Conservation (phyloP, 208 protist species). For the Leishmania aethiopica region DNA sequence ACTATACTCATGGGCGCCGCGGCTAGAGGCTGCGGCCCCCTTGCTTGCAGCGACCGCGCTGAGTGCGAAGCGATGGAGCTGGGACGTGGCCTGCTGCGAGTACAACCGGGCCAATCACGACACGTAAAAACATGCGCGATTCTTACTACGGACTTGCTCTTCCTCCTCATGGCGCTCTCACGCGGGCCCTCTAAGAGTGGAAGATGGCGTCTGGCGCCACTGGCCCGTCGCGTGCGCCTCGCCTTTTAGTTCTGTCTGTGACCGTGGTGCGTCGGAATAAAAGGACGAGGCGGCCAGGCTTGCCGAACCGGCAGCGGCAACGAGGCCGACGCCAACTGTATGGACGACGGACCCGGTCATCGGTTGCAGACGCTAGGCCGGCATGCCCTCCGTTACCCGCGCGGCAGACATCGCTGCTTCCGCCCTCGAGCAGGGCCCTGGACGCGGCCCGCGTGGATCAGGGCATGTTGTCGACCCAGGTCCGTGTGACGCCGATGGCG, state of each 20-base stretch:
- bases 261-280: neutral
- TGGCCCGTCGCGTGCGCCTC: neutral
- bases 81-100: neutral
- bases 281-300: neutral
- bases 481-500: neutral
- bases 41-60: neutral
- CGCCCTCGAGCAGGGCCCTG: neutral
- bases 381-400: neutral
- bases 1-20: too few relatives aligned
- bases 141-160: neutral
- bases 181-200: too few relatives aligned
- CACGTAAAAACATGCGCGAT: neutral
- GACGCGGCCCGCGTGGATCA: neutral
- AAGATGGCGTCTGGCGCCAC: neutral
- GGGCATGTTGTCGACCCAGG: neutral
- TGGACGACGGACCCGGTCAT: neutral
- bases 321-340: neutral
- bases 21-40: neutral
- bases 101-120: neutral
- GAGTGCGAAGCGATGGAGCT: neutral
- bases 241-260: neutral
- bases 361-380: neutral
- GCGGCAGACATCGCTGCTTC: neutral
- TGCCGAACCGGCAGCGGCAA: neutral
- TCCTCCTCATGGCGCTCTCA: neutral